phyloP scores from a whole-genome alignment of 139 green algal genomes.

The Micromonas pusilla region DNA sequence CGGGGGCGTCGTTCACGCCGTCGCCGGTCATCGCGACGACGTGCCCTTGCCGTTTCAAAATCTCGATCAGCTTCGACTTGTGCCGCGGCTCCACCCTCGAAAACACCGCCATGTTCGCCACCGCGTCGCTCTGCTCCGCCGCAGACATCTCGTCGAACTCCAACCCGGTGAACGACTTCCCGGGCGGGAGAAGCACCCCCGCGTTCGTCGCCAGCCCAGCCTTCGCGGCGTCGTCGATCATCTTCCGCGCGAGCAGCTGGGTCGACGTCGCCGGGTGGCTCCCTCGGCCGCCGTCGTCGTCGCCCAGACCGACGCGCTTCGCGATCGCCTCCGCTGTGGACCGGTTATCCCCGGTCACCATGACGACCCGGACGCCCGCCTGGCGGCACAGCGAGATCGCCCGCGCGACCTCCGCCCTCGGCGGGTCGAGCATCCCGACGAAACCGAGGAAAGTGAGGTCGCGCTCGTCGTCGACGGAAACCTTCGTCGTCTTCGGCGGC shows the following conservation, averaged over 20 bases:
- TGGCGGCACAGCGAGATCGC: conserved; percentile 42
- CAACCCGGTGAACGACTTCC: conserved; percentile 29
- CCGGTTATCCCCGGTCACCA: conserved; percentile 53
- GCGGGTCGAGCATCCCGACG: conserved; percentile 48
- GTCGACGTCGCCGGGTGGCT: background rate
- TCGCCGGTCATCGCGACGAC: conserved; percentile 55
- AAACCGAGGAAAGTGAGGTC: conserved; percentile 43
- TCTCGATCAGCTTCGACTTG: conserved; percentile 44
- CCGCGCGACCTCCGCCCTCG: conserved; percentile 35
- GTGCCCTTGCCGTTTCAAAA: conserved; percentile 33
- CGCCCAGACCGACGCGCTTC: conserved; percentile 33
- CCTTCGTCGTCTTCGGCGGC: conserved; percentile 16
- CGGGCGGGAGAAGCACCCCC: background rate
- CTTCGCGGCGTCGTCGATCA: background rate
- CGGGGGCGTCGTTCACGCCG: conserved; percentile 51
- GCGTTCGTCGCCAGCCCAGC: conserved; percentile 5
- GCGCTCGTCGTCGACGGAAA: conserved; percentile 29
- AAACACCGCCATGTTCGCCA: conserved; percentile 34
- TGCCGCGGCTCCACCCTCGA: conserved; percentile 44
- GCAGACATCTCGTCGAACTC: conserved; percentile 43
- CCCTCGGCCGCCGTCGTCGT: background rate
- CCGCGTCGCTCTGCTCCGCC: conserved; percentile 13
- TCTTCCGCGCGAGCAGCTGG: background rate
- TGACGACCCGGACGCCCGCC: conserved; percentile 47
- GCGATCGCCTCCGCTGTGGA: conserved; percentile 15